Conservation (phyloP, 176 grass and related monocot species). For the Metroxylon sagu region DNA sequence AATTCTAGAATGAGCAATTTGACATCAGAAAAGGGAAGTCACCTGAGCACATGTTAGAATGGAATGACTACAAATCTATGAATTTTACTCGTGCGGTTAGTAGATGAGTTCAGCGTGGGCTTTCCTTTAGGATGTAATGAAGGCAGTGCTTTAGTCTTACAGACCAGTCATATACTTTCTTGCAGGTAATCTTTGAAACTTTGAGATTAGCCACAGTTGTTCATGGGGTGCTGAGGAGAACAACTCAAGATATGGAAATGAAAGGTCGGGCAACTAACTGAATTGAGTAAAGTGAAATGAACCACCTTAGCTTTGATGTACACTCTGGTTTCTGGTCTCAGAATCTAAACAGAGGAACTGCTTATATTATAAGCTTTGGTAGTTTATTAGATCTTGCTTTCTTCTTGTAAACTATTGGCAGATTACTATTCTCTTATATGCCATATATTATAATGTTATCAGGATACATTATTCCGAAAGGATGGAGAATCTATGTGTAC, state of each 20-base stretch:
- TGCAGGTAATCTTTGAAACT: slow-evolving; percentile 20
- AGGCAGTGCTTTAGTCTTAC: no score
- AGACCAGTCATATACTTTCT: not conserved
- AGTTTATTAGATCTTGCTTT: no score
- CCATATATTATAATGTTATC: not conserved
- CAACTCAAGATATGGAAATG: slow-evolving; percentile 7
- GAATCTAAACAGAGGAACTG: not conserved
- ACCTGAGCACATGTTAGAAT: not conserved
- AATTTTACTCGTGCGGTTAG: slow-evolving; percentile 11
- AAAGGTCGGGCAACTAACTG: not conserved
- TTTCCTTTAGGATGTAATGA: no score
- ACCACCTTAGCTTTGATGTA: no score
- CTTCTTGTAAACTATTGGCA: no score
- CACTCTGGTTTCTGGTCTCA: no score
- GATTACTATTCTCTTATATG: not conserved
- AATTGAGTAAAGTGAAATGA: no score
- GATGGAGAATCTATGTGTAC: slow-evolving; percentile 16
- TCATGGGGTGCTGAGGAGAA: slow-evolving; percentile 11
- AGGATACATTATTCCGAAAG: slow-evolving; percentile 13
- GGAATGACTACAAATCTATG: slow-evolving; percentile 23
- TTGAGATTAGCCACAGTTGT: slow-evolving; percentile 13
- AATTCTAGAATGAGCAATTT: slow-evolving; percentile 14
- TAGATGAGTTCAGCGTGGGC: not conserved
- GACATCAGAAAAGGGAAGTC: slow-evolving; percentile 8
- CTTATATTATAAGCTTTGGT: not conserved